These are phyloP conservation scores for Basidiobolus meristosporus DNA, from an alignment of 371 early-diverging fungal genomes.

Conservation along the genomic window DNA sequence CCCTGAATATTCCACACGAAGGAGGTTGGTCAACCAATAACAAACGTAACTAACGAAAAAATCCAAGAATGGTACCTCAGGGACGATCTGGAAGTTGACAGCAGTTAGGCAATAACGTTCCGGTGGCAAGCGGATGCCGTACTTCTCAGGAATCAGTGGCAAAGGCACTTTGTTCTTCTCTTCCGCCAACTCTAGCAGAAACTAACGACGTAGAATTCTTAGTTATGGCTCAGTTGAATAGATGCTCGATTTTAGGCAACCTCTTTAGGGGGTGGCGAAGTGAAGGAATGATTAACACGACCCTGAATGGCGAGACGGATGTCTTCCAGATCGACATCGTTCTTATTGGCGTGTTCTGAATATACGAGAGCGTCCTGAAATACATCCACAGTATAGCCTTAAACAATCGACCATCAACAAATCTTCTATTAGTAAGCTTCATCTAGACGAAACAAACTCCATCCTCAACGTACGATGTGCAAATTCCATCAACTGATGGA, in stretches of 20 bases:
- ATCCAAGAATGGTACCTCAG: slow-evolving; percentile 30
- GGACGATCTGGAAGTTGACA: slow-evolving; percentile 74
- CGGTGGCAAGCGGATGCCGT: slow-evolving; percentile 82
- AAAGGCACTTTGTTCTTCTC: slow-evolving; percentile 75
- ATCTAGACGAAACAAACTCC: not conserved
- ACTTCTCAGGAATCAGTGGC: slow-evolving; percentile 75
- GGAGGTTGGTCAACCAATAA: too few species aligned
- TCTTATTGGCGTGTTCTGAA: slow-evolving; percentile 81
- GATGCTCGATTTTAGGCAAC: slow-evolving; percentile 21
- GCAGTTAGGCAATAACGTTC: slow-evolving; percentile 78
- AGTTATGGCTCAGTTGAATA: slow-evolving; percentile 1
- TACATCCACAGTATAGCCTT: slow-evolving; percentile 86
- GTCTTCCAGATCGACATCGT: slow-evolving; percentile 73
- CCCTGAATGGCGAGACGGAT: slow-evolving; percentile 86
- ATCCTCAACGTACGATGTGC: slow-evolving; percentile 43
- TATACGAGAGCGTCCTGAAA: slow-evolving; percentile 87
- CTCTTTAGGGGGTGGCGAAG: slow-evolving; percentile 76
- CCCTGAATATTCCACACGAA: too few species aligned
- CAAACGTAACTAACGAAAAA: not conserved
- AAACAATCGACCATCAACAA: not conserved
- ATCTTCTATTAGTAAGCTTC: not conserved
- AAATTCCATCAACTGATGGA: slow-evolving; percentile 92
- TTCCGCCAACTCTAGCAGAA: slow-evolving; percentile 67
- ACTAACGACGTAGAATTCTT: slow-evolving; percentile 16
- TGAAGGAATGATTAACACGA: slow-evolving; percentile 77